phyloP scores from a whole-genome alignment of 352 stramenopile genomes.

The Globisporangium cylindrosporum region DNA sequence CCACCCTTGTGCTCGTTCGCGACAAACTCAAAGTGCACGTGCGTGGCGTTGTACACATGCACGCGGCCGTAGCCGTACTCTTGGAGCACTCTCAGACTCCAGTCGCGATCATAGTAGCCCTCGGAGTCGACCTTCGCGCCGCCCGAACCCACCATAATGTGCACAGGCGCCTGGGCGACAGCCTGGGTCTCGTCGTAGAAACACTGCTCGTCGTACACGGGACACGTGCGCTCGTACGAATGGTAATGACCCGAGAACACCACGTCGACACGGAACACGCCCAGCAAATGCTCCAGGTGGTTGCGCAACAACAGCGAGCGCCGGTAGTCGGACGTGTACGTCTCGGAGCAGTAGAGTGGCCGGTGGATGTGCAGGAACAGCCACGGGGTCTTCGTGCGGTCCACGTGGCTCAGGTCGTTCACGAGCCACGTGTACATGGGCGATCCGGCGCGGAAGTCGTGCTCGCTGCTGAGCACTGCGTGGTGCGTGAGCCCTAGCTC shows the following conservation, averaged over 20 bases:
- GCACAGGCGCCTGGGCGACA: slow-evolving; percentile 42
- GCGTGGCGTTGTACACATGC: slow-evolving; percentile 54
- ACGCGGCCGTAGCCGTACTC: slow-evolving; percentile 44
- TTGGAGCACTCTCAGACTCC: slow-evolving; percentile 11
- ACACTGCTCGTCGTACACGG: slow-evolving; percentile 50
- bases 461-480: slow-evolving; percentile 48
- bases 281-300: slow-evolving; percentile 44
- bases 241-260: slow-evolving; percentile 63
- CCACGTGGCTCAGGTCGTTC: slow-evolving; percentile 40
- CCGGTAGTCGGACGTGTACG: slow-evolving; percentile 36
- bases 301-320: slow-evolving; percentile 37
- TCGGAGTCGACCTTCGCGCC: slow-evolving; percentile 35
- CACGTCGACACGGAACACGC: slow-evolving; percentile 48
- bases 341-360: slow-evolving; percentile 56
- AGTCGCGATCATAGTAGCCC: slow-evolving; percentile 28
- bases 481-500: slow-evolving; percentile 55
- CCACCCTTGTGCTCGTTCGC: slow-evolving; percentile 24
- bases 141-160: slow-evolving; percentile 53
- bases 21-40: slow-evolving; percentile 56
- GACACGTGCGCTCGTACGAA: slow-evolving; percentile 60
- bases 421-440: slow-evolving; percentile 50
- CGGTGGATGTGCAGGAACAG: slow-evolving; percentile 61
- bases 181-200: slow-evolving; percentile 15
- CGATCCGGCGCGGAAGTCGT: slow-evolving; percentile 47
- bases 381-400: slow-evolving; percentile 57